Evolutionary conservation across 164 flowering plant genomes (phyloP).

Genomic region (Berberis thunbergii): DNA sequence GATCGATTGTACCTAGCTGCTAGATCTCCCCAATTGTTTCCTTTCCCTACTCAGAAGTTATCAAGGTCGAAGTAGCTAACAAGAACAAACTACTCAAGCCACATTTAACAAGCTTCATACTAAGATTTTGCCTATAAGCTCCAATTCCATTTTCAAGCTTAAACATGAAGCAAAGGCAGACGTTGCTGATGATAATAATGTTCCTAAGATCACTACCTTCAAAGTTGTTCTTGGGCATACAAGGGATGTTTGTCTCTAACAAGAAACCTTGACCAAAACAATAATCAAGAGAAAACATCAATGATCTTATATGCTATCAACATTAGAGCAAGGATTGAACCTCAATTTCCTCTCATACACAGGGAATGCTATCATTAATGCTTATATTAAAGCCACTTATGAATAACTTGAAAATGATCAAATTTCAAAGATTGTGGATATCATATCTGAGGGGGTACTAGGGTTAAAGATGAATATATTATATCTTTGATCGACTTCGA

Average conservation of each 20-base stretch:
- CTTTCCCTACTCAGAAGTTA: slow-evolving; percentile 52
- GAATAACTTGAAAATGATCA: slow-evolving; percentile 31
- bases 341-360: slow-evolving; percentile 41
- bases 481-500: slow-evolving; percentile 66
- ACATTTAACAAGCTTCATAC: neutral
- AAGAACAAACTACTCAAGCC: slow-evolving; percentile 3
- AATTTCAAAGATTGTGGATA: slow-evolving; percentile 31
- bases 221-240: slow-evolving; percentile 45
- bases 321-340: slow-evolving; percentile 32
- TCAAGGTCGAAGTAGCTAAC: slow-evolving; percentile 5
- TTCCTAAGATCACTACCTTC: slow-evolving; percentile 29
- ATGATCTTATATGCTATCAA: slow-evolving; percentile 53
- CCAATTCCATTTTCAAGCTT: neutral
- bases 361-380: slow-evolving; percentile 54
- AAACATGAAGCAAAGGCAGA: slow-evolving; percentile 23
- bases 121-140: neutral
- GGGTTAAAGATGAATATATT: slow-evolving; percentile 57
- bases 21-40: slow-evolving; percentile 54
- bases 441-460: slow-evolving; percentile 32
- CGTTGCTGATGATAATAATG: neutral
- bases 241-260: slow-evolving; percentile 66
- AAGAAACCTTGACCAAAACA: slow-evolving; percentile 21
- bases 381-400: slow-evolving; percentile 35
- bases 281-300: slow-evolving; percentile 18
- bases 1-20: slow-evolving; percentile 19